Base-by-base conservation (phyloP, 1,139 yeast genomes). In the Debaryomyces subglobosus region DNA sequence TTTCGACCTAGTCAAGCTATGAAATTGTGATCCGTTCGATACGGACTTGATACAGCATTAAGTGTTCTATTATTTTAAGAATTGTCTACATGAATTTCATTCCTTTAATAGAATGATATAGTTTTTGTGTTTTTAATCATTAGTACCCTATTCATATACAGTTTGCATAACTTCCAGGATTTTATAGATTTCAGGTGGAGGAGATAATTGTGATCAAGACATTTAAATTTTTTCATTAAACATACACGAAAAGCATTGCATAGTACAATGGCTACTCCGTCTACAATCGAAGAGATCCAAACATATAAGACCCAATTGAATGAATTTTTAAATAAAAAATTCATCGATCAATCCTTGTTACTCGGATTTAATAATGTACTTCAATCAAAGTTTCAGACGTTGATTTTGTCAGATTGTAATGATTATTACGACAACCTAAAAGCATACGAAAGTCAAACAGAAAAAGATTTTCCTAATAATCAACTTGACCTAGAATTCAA, bases 361-460 rank as follows among this genome's bases (percentile, higher is more conserved):
- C 58, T 77, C 21, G 84, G 84, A 3, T 67, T 78, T 34, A 64
- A 72, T 48, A 69, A 68, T 32, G 66, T 75, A 45, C 60, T 74
- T 29, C 81, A 78, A 50, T 68, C 77, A 5, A 77, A 72, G 53
- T 71, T 77, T 50, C 66, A 64, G 5, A 50, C 62, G 3, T 73
- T 77, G 71, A 71, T 79, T 8, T 41, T 65, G 6, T 57, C 60
- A 6, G 77, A 75, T 49, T 65, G 75, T 39, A 53, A 59, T 18
- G 45, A 52, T 4, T 73, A 71, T 52, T 59, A 54, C 43, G 46
- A 50, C 10, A 43, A 50, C 6, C 27, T 52, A 20, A 16, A 40
- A 15, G 20, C 20, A 15, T 21, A 16, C 12, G 58, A 53, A 32
- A 30, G 20, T 4, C 35, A 43, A 9, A 25, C 47, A n/a, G 43